Percentiles rank a stretch among this genome's conserved stretches.
Evolutionary conservation across 495 filamentous ascomycete species (phyloP).

Genomic region (Aspergillus wentii): DNA sequence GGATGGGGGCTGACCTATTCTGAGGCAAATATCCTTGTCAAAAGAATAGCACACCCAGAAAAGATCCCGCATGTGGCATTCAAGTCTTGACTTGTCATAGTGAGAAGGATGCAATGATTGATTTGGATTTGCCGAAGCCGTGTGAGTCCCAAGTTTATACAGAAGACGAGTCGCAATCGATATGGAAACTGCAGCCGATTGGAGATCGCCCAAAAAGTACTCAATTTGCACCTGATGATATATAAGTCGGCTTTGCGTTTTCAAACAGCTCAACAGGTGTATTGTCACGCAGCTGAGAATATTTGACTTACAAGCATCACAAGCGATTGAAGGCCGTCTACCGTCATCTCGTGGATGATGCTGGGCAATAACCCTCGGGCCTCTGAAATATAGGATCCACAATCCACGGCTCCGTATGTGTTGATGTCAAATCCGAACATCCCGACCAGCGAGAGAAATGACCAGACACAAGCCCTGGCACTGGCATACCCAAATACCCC

Average conservation of each 20-base stretch:
- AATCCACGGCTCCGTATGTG: conserved; percentile 8
- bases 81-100: conserved; percentile 4
- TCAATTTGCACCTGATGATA: conserved; percentile 7
- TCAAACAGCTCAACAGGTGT: too few relatives aligned
- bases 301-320: conserved; percentile 13
- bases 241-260: too few relatives aligned
- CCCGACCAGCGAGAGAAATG: conserved; percentile 10
- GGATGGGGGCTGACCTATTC: conserved; percentile 34
- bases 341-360: conserved; percentile 11
- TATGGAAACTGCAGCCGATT: conserved; percentile 6
- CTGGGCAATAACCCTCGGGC: conserved; percentile 3
- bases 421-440: conserved; percentile 11
- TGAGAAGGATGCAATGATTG: too few relatives aligned
- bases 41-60: conserved; percentile 40
- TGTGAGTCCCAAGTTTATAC: conserved; percentile 12
- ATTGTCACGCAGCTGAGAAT: not conserved
- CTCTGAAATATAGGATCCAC: conserved; percentile 7
- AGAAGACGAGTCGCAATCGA: conserved; percentile 13
- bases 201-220: conserved; percentile 16
- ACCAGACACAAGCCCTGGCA: conserved; percentile 13
- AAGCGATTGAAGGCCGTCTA: conserved; percentile 11
- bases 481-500: conserved; percentile 5
- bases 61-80: conserved; percentile 25
- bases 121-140: not conserved
- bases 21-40: conserved; percentile 35